Conservation (phyloP, 129 eudicot genomes). For the Flaveria sonorensis region DNA sequence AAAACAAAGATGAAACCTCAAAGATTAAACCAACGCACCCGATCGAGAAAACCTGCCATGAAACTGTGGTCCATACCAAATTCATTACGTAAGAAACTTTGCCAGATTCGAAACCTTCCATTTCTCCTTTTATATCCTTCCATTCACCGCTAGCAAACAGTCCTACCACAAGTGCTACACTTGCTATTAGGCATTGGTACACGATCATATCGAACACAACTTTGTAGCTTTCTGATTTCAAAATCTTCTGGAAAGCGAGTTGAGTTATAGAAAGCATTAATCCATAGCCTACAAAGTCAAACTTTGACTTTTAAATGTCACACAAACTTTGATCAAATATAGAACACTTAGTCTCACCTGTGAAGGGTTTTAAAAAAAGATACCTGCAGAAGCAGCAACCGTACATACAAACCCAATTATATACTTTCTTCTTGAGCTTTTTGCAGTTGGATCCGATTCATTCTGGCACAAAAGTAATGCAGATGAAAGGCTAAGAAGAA, state of each 20-base stretch:
- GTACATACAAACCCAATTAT: constrained; percentile 49
- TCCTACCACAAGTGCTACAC: constrained; percentile 26
- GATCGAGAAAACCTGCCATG: constrained; percentile 44
- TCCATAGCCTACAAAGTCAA: constrained; percentile 36
- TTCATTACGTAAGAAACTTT: constrained; percentile 39
- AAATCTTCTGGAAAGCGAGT: constrained; percentile 32
- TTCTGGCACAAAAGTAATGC: constrained; percentile 25
- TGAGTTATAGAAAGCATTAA: constrained; percentile 44
- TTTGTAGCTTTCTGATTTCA: constrained; percentile 33
- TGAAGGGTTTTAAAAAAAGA: neutral
- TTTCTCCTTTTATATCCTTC: constrained; percentile 46
- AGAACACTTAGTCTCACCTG: neutral
- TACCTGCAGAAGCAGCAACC: constrained; percentile 41
- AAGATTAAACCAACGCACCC: constrained; percentile 50
- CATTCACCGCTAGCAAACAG: constrained; percentile 56
- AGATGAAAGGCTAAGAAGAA: constrained; percentile 38
- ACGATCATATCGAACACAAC: constrained; percentile 31
- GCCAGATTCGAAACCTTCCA: constrained; percentile 43
- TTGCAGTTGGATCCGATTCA: constrained; percentile 14
- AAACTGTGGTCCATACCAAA: constrained; percentile 42
- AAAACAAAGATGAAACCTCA: constrained; percentile 60
- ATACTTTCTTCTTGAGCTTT: constrained; percentile 28
- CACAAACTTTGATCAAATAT: neutral
- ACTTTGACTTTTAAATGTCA: neutral
- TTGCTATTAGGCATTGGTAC: constrained; percentile 34